Conservation (phyloP, 2,329 filamentous ascomycete species). For the Trichoderma sp. region DNA sequence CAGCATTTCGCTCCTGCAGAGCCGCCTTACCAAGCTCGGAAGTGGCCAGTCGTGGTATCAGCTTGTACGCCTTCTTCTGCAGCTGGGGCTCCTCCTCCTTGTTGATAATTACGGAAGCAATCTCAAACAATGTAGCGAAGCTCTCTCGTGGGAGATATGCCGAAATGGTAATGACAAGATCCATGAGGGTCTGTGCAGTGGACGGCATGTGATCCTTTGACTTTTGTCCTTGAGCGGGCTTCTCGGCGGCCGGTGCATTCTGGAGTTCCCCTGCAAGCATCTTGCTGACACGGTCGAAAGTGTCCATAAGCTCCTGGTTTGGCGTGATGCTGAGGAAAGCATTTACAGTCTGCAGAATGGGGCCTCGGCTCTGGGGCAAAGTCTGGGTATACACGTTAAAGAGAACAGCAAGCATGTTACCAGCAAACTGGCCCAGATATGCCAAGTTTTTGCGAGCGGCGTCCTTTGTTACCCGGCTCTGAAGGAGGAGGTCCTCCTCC, state of each 20-base stretch:
- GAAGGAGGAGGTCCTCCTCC: constrained; percentile 69
- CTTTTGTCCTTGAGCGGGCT: constrained; percentile 62
- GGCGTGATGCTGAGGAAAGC: constrained; percentile 88
- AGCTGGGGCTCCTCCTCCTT: constrained; percentile 83
- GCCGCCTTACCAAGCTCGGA: constrained; percentile 76
- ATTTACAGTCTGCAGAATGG: constrained; percentile 92
- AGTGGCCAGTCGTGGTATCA: constrained; percentile 85
- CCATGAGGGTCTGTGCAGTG: constrained; percentile 92
- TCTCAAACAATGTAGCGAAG: constrained; percentile 80
- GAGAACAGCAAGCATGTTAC: constrained; percentile 90
- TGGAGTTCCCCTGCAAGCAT: constrained; percentile 75
- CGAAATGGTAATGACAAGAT: constrained; percentile 93
- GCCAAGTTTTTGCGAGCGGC: constrained; percentile 75
- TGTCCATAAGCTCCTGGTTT: constrained; percentile 74
- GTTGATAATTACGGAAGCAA: constrained; percentile 78
- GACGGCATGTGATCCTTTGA: constrained; percentile 78
- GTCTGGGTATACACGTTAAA: constrained; percentile 99
- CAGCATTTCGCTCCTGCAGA: constrained; percentile 68
- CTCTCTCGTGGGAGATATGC: constrained; percentile 86
- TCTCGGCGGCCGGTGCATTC: constrained; percentile 48
- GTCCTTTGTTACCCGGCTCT: constrained; percentile 73
- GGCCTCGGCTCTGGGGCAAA: constrained; percentile 84
- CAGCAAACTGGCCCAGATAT: constrained; percentile 76
- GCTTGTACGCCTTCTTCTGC: constrained; percentile 98
- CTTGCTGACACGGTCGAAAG: constrained; percentile 80